Base-by-base conservation (phyloP, 805 yeast genomes). In the Ogataea salicorniae region DNA sequence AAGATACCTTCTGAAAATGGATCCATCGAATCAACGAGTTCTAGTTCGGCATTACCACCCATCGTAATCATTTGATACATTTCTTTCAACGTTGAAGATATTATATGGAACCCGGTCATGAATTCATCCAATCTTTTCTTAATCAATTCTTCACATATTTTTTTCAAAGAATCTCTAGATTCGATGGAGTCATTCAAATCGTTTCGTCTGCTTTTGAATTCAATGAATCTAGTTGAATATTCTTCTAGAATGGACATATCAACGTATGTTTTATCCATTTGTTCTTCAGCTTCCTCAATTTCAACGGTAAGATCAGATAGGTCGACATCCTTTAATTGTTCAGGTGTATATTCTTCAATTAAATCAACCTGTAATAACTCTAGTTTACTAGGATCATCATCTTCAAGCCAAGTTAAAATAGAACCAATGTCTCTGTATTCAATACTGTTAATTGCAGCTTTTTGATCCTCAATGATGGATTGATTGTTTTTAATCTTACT, bases 1-100 rank as follows among this genome's bases (percentile, higher is more conserved):
- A 91, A 71, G 36, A 94, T 91, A 33, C 99, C 99, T 68, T 94
- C 99, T 1, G 96, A 82, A 60, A 94, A 94, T n/a, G 99, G 99
- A 67, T 94, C 98, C 62, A 92, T 76, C 51, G 95, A 85, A 62
- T 94, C 99, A 17, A 90, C 97, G 40, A 92, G 75, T 64, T 94
- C 99, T 34, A 94, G 74, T 64, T 94, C 99, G 0, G 99, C 99
- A 70, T 92, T 94, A 34, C 99, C 99, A 26, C 99, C 99, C 95
- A 92, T 90, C 1, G 99, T 94, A 51, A 94, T 94, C 95, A 94
- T 87, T 61, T 91, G 95, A 60, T 94, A 94, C 98, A 94, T 91
- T 59, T 89, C 97, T 64, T 92, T 94, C 54, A 94, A 75, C 6
- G 96, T 87, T 63, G 82, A 73, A 1, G 97, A 89, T 29, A 94